Conservation (phyloP, 176 grass and related monocot species). For the Eremochloa ophiuroides region DNA sequence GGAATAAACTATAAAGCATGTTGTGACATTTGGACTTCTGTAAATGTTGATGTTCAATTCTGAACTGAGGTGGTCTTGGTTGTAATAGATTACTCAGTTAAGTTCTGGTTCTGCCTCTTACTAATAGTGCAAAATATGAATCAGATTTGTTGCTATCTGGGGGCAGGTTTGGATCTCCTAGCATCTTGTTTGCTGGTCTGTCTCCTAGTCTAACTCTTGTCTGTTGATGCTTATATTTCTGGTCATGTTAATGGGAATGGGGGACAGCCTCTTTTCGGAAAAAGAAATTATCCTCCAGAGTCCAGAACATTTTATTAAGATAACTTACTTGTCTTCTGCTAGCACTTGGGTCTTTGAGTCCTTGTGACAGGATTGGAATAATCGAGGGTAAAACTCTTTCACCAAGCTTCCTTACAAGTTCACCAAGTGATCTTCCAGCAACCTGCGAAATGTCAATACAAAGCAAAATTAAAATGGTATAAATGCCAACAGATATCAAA, state of each 20-base stretch:
- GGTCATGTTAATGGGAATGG: neutral
- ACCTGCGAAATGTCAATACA: conserved; percentile 51
- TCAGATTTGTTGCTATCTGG: neutral
- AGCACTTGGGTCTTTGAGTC: conserved; percentile 76
- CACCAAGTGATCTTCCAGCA: conserved; percentile 91
- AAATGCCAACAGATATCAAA: conserved; percentile 6
- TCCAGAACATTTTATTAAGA: conserved; percentile 26
- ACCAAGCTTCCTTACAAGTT: conserved; percentile 97
- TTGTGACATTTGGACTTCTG: too few relatives aligned
- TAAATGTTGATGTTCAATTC: neutral
- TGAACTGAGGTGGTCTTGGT: neutral
- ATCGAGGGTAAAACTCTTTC: conserved; percentile 95
- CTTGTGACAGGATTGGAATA: conserved; percentile 90
- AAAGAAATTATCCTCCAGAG: neutral
- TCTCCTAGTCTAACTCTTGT: neutral
- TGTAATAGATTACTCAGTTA: neutral
- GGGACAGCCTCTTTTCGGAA: neutral
- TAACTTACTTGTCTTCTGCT: conserved; percentile 86
- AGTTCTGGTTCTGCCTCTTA: neutral
- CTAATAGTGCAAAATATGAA: neutral
- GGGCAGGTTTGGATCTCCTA: neutral
- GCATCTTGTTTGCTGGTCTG: neutral
- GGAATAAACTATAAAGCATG: too few relatives aligned
- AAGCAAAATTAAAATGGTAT: conserved; percentile 3
- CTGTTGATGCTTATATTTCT: neutral